Percentiles rank a stretch among this genome's conserved stretches.
Evolutionary conservation across 176 grass and related monocot species (phyloP).

Genomic region (Cocos nucifera): DNA sequence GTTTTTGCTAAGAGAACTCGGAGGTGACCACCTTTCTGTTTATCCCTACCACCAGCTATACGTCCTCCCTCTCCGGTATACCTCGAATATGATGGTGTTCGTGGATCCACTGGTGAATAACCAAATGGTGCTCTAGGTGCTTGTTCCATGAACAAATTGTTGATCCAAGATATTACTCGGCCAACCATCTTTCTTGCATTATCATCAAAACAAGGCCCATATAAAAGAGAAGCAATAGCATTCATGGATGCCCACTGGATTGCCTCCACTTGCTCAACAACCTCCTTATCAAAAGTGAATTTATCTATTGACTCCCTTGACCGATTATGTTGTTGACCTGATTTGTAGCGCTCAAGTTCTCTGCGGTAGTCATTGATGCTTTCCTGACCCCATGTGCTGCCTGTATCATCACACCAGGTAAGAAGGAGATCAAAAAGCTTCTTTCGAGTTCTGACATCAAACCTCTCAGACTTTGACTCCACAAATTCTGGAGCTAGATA

Average conservation of each 20-base stretch:
- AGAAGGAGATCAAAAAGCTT: slow-evolving; percentile 80
- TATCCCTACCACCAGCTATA: slow-evolving; percentile 45
- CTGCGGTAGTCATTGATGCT: slow-evolving; percentile 53
- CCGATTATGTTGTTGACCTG: slow-evolving; percentile 71
- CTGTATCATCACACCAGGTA: slow-evolving; percentile 90
- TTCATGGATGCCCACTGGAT: slow-evolving; percentile 93
- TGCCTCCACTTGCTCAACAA: slow-evolving; percentile 79
- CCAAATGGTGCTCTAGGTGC: slow-evolving; percentile 58
- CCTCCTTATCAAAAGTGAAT: slow-evolving; percentile 86
- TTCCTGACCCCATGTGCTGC: slow-evolving; percentile 65
- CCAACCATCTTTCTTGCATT: slow-evolving; percentile 92
- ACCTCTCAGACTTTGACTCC: slow-evolving; percentile 70
- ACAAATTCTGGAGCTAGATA: slow-evolving; percentile 94
- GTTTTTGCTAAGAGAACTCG: slow-evolving; percentile 89
- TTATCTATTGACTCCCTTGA: slow-evolving; percentile 97
- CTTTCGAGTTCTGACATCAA: slow-evolving; percentile 74
- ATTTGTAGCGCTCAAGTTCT: slow-evolving; percentile 89
- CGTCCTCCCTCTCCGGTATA: slow-evolving; percentile 54
- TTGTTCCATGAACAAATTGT: slow-evolving; percentile 67
- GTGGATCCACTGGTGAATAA: slow-evolving; percentile 77
- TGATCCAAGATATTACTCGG: slow-evolving; percentile 72
- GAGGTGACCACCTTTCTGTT: slow-evolving; percentile 67
- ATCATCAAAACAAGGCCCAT: slow-evolving; percentile 97
- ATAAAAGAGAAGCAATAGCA: slow-evolving; percentile 88
- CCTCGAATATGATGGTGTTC: slow-evolving; percentile 83